These are phyloP conservation scores for Wickerhamiella shivajii DNA, from an alignment of 805 yeast genomes.

Conservation along the genomic window DNA sequence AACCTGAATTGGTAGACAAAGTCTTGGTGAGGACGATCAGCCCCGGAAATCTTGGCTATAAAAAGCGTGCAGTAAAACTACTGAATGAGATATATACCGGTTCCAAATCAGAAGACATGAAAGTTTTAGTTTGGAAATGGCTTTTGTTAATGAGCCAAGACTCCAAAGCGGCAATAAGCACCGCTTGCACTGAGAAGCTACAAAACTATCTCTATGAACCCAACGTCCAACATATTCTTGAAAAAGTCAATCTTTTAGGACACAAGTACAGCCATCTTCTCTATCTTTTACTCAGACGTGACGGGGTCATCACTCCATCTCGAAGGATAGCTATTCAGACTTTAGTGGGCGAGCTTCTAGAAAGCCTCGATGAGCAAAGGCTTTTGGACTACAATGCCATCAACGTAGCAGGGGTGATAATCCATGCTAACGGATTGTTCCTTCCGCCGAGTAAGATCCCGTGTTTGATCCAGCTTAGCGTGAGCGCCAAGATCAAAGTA, in stretches of 20 bases:
- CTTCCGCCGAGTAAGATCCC: conserved; percentile 8
- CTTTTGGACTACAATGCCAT: conserved; percentile 1
- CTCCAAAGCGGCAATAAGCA: conserved; percentile 2
- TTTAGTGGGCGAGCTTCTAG: conserved; percentile 6
- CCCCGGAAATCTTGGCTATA: conserved; percentile 8
- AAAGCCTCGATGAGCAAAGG: background rate
- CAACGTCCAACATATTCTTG: background rate
- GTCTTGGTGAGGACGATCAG: background rate
- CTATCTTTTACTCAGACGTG: conserved; percentile 1
- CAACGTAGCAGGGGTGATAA: conserved; percentile 5
- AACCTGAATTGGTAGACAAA: background rate
- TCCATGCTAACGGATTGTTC: conserved; percentile 10
- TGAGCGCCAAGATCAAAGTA: background rate
- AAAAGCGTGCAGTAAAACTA: conserved; percentile 8
- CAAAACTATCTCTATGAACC: background rate
- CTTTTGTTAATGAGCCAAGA: conserved; percentile 6
- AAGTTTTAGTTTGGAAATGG: conserved; percentile 7
- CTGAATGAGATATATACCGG: background rate
- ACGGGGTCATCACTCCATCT: background rate
- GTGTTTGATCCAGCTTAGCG: conserved; percentile 1
- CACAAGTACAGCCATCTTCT: background rate
- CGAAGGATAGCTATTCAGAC: conserved; percentile 1
- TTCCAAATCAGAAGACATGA: background rate
- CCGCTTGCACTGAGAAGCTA: background rate
- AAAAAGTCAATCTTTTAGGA: background rate